Evolutionary conservation across 2,329 filamentous ascomycete species (phyloP).

Genomic region (Pseudogymnoascus sp.): DNA sequence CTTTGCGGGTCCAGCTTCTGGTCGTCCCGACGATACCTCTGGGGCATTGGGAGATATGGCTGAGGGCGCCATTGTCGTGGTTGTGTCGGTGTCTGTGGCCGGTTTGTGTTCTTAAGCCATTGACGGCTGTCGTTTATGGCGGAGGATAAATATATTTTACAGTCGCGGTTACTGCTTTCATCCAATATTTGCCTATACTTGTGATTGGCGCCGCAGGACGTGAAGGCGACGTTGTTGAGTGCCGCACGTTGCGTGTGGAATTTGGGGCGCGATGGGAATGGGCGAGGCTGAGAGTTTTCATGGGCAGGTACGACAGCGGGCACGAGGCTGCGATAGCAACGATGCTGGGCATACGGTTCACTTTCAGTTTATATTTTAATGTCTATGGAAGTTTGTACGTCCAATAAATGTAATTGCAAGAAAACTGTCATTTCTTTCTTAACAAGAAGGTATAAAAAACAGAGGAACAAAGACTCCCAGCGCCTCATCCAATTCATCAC

Average conservation of each 20-base stretch:
- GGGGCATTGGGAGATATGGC: slow-evolving; percentile 21
- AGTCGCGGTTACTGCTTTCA: not conserved
- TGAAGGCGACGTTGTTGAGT: not conserved
- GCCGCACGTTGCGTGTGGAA: not conserved
- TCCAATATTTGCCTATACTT: not conserved
- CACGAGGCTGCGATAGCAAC: slow-evolving; percentile 9
- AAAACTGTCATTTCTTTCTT: not conserved
- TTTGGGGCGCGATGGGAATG: slow-evolving; percentile 2
- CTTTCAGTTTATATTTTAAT: not conserved
- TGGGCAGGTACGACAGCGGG: not conserved
- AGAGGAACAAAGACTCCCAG: not conserved
- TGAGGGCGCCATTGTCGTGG: slow-evolving; percentile 27
- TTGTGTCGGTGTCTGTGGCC: slow-evolving; percentile 1
- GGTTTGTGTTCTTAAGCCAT: slow-evolving; percentile 41
- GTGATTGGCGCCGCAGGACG: not conserved
- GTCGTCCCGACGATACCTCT: not conserved
- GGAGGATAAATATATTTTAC: not conserved
- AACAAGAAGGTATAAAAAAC: slow-evolving; percentile 5
- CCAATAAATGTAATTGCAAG: not conserved
- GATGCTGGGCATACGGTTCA: not conserved
- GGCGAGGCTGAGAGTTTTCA: slow-evolving; percentile 8
- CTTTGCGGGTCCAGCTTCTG: slow-evolving; percentile 38
- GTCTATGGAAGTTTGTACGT: not conserved
- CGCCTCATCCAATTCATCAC: slow-evolving; percentile 9
- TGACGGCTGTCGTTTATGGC: slow-evolving; percentile 41